phyloP scores from a whole-genome alignment of 2,329 filamentous ascomycete genomes.

The Fusarium scirpi region DNA sequence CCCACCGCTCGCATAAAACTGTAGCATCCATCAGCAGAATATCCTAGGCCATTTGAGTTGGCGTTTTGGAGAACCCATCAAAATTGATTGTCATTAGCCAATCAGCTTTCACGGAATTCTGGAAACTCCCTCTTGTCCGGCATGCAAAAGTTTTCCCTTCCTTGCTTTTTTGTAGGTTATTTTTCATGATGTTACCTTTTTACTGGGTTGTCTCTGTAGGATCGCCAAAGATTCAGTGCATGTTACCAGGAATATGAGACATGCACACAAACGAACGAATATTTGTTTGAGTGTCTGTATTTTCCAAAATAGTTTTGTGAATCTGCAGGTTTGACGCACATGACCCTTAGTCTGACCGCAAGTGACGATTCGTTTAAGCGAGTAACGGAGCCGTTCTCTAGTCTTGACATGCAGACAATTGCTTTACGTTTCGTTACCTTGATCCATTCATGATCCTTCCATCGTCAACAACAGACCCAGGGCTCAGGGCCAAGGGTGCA shows the following conservation, averaged over 20 bases:
- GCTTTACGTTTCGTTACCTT: neutral
- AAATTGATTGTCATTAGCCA: constrained; percentile 31
- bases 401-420: constrained; percentile 4
- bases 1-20: constrained; percentile 22
- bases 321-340: constrained; percentile 18
- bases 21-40: constrained; percentile 30
- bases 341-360: constrained; percentile 35
- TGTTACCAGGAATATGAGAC: neutral
- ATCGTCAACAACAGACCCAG: constrained; percentile 1
- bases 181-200: constrained; percentile 9
- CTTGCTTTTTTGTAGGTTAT: constrained; percentile 27
- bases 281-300: neutral
- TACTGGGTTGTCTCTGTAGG: constrained; percentile 12
- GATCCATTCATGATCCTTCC: constrained; percentile 13
- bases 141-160: constrained; percentile 27
- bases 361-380: constrained; percentile 33
- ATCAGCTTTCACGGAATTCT: constrained; percentile 37
- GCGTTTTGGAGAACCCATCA: constrained; percentile 33
- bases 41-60: constrained; percentile 20
- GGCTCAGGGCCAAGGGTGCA: constrained; percentile 14
- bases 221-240: constrained; percentile 1
- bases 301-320: constrained; percentile 14
- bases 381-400: constrained; percentile 37
- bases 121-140: constrained; percentile 26
- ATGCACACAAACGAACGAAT: constrained; percentile 1